Evolutionary conservation across 2,329 filamentous ascomycete species (phyloP).

Genomic region (Colletotrichum sp.): DNA sequence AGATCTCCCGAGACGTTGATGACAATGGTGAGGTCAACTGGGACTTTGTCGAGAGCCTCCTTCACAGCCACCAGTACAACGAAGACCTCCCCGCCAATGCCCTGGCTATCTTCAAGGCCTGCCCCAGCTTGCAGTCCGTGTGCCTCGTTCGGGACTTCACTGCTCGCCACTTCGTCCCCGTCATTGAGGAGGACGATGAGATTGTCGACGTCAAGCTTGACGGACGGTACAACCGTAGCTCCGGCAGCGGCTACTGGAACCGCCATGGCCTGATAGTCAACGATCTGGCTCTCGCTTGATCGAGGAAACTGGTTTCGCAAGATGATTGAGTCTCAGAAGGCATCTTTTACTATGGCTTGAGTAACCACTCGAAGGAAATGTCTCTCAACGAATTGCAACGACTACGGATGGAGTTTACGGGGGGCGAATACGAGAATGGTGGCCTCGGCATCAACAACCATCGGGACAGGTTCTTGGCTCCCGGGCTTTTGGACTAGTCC

Average conservation of each 20-base stretch:
- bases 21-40: neutral
- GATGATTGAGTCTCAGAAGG: neutral
- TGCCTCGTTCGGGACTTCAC: neutral
- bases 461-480: neutral
- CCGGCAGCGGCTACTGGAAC: neutral
- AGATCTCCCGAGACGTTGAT: rapidly evolving
- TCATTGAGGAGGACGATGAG: neutral
- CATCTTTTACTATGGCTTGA: neutral
- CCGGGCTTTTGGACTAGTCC: neutral
- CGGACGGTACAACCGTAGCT: neutral
- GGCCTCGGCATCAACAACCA: neutral
- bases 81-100: neutral
- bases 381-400: neutral
- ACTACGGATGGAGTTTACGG: neutral
- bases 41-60: neutral
- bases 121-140: neutral
- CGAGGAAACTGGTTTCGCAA: neutral
- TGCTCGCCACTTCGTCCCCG: neutral
- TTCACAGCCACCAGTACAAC: neutral
- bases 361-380: neutral
- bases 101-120: neutral
- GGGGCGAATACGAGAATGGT: neutral
- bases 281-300: neutral
- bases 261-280: neutral
- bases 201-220: neutral